phyloP scores from a whole-genome alignment of 2,329 filamentous ascomycete species.

The Apiospora malaysiana region DNA sequence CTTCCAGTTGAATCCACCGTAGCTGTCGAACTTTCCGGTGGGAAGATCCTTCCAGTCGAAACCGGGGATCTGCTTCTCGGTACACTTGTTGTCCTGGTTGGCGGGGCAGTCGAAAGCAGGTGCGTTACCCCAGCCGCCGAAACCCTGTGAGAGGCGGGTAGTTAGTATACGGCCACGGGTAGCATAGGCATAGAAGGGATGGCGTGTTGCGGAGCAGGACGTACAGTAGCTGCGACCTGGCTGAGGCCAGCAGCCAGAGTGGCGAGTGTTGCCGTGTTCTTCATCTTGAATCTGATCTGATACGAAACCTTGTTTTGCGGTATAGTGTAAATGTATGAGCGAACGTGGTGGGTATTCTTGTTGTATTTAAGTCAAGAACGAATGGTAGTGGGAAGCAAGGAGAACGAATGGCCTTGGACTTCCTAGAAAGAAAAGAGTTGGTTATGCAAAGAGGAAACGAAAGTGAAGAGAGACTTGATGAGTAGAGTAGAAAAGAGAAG shows the following conservation, averaged over 20 bases:
- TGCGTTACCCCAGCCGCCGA: slow-evolving; percentile 39
- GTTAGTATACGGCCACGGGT: background rate
- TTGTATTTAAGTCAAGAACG: slow-evolving; percentile 36
- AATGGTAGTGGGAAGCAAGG: slow-evolving; percentile 47
- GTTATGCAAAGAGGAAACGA: slow-evolving; percentile 37
- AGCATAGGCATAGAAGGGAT: background rate
- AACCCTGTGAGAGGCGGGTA: slow-evolving; percentile 19
- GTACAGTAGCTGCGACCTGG: slow-evolving; percentile 55
- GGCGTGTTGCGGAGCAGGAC: slow-evolving; percentile 26
- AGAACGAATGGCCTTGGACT: slow-evolving; percentile 63
- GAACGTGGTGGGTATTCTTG: slow-evolving; percentile 22
- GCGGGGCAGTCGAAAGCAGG: slow-evolving; percentile 27
- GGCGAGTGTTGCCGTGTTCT: slow-evolving; percentile 54
- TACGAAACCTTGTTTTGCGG: slow-evolving; percentile 9
- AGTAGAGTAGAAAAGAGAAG: slow-evolving; percentile 27
- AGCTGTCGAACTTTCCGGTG: slow-evolving; percentile 66
- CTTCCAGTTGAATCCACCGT: slow-evolving; percentile 75
- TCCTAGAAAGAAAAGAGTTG: slow-evolving; percentile 40
- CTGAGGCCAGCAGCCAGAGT: slow-evolving; percentile 57
- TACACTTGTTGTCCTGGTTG: slow-evolving; percentile 24
- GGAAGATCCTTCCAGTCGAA: slow-evolving; percentile 74
- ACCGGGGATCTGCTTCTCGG: slow-evolving; percentile 47
- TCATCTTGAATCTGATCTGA: slow-evolving; percentile 50
- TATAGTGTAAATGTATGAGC: slow-evolving; percentile 19
- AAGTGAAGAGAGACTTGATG: slow-evolving; percentile 33